These are phyloP conservation scores for Nannochloris sp. DNA, from an alignment of 139 green algal species.

Conservation along the genomic window DNA sequence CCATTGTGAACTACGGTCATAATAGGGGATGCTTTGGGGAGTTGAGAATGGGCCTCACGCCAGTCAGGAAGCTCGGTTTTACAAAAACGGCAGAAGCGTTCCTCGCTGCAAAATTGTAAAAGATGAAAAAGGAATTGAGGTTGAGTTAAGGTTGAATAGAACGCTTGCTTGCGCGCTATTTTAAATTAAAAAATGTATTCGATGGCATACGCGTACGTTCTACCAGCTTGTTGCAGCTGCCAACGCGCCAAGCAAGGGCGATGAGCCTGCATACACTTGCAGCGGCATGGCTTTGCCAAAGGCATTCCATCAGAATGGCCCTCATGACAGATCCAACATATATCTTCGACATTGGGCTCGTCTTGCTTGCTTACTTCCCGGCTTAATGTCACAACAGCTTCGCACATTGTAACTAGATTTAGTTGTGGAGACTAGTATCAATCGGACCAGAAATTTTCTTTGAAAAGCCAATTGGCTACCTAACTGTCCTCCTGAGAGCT, in stretches of 20 bases:
- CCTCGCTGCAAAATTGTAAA: constrained; percentile 15
- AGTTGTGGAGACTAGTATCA: too few relatives aligned
- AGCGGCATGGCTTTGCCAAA: constrained; percentile 11
- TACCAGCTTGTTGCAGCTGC: constrained; percentile 28
- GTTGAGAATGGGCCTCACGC: neutral
- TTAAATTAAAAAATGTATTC: too few relatives aligned
- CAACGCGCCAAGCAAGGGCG: constrained; percentile 20
- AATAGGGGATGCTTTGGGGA: constrained; percentile 18
- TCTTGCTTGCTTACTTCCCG: neutral
- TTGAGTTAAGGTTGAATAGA: neutral
- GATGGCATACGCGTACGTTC: constrained; percentile 11
- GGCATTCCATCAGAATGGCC: neutral
- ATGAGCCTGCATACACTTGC: constrained; percentile 19
- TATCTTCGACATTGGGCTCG: neutral
- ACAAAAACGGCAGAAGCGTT: constrained; percentile 23
- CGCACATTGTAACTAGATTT: too few relatives aligned
- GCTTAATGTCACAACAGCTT: neutral
- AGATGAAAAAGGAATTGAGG: neutral
- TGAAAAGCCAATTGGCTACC: too few relatives aligned
- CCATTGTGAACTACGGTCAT: constrained; percentile 30
- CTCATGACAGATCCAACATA: constrained; percentile 31
- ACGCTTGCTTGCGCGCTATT: too few relatives aligned
- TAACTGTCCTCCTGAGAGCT: too few relatives aligned
- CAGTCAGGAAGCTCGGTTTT: constrained; percentile 20
- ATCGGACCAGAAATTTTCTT: too few relatives aligned